These are phyloP conservation scores for Globisporangium nagaii DNA, from an alignment of 352 stramenopile species.

Conservation along the genomic window DNA sequence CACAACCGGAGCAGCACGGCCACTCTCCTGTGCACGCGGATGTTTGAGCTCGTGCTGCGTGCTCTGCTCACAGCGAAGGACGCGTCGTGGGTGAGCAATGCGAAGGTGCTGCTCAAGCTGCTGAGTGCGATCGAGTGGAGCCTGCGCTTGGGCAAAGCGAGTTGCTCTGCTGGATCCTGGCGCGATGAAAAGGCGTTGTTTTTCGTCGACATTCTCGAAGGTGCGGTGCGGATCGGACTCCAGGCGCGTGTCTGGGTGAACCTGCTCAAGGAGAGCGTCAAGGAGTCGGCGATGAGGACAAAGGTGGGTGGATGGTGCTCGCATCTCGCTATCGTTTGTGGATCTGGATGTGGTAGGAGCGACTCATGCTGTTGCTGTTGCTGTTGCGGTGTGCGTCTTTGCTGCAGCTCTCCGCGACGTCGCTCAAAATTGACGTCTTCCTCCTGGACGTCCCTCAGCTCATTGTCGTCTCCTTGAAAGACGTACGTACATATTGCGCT, in stretches of 20 bases:
- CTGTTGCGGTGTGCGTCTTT: not conserved
- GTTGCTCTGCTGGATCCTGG: conserved; percentile 5
- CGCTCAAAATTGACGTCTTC: conserved; percentile 65
- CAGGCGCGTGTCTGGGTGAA: conserved; percentile 30
- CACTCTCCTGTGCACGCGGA: not conserved
- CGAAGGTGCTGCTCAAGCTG: conserved; percentile 35
- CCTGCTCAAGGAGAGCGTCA: conserved; percentile 32
- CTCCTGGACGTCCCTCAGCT: conserved; percentile 43
- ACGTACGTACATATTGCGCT: conserved; percentile 17
- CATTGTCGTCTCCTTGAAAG: conserved; percentile 28
- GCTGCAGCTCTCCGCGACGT: conserved; percentile 36
- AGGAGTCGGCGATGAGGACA: conserved; percentile 34
- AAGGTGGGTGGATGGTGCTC: conserved; percentile 18
- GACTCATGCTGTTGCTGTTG: no score
- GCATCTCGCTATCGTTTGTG: not conserved
- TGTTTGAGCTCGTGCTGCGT: conserved; percentile 5
- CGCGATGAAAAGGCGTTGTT: not conserved
- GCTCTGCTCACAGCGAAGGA: conserved; percentile 25
- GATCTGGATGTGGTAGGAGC: no score
- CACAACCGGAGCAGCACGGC: not conserved
- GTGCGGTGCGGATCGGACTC: conserved; percentile 7
- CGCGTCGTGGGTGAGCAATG: conserved; percentile 25
- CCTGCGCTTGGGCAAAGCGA: conserved; percentile 37
- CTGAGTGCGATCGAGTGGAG: conserved; percentile 40
- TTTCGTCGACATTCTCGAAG: conserved; percentile 13